A percentile compares a stretch with the other conserved stretches of the same genome.
Evolutionary conservation across 2,329 filamentous ascomycete genomes (phyloP).

Genomic region (Didymellaceae sp.): DNA sequence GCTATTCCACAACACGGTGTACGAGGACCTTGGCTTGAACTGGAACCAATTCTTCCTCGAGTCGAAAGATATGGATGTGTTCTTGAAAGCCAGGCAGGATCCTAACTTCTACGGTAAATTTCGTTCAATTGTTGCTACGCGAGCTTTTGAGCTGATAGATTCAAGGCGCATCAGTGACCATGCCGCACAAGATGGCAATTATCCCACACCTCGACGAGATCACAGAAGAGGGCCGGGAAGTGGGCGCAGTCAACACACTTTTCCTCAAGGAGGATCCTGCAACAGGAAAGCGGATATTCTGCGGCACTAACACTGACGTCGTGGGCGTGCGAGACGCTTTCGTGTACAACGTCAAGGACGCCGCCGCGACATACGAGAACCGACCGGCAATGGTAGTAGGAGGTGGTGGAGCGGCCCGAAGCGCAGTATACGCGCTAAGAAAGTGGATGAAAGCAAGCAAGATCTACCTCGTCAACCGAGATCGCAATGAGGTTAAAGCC

Average conservation of each 20-base stretch:
- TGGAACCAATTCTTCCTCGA: slow-evolving; percentile 60
- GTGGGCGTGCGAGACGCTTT: slow-evolving; percentile 79
- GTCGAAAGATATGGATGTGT: slow-evolving; percentile 53
- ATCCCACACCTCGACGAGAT: slow-evolving; percentile 74
- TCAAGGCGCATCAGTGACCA: slow-evolving; percentile 75
- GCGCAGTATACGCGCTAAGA: slow-evolving; percentile 76
- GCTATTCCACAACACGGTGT: slow-evolving; percentile 61
- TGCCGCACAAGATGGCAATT: slow-evolving; percentile 83
- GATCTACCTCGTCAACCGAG: slow-evolving; percentile 80
- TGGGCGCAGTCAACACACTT: slow-evolving; percentile 81
- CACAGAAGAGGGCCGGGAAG: slow-evolving; percentile 73
- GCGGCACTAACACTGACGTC: slow-evolving; percentile 82
- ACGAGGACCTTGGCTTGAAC: slow-evolving; percentile 56
- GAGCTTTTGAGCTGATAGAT: not conserved
- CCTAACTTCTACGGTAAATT: slow-evolving; percentile 66
- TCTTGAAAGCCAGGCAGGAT: slow-evolving; percentile 59
- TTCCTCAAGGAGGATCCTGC: slow-evolving; percentile 62
- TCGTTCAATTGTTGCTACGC: not conserved
- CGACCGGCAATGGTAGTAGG: slow-evolving; percentile 76
- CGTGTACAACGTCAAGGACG: slow-evolving; percentile 52
- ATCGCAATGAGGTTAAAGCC: slow-evolving; percentile 68
- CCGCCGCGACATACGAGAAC: slow-evolving; percentile 59
- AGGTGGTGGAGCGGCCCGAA: slow-evolving; percentile 76
- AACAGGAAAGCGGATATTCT: slow-evolving; percentile 60
- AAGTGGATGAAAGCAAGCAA: slow-evolving; percentile 70